Percentiles rank a stretch among this genome's conserved stretches.
Conservation (phyloP, 257 asterid species). For the Catharanthus roseus region DNA sequence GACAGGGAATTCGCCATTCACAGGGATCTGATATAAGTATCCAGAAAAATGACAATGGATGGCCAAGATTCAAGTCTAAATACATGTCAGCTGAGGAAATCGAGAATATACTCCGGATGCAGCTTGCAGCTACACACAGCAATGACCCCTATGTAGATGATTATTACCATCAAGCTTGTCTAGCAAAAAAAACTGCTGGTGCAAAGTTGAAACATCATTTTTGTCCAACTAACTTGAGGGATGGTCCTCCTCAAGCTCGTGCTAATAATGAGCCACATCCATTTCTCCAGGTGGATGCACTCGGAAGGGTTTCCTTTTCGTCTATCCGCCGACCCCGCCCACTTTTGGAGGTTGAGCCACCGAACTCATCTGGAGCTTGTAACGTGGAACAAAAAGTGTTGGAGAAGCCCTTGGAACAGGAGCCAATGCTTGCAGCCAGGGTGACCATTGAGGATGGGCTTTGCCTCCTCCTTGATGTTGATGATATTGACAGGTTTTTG, state of each 20-base stretch:
- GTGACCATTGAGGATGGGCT: conserved; percentile 86
- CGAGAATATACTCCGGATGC: conserved; percentile 76
- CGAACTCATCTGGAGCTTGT: conserved; percentile 43
- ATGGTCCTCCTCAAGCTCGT: conserved; percentile 55
- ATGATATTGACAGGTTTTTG: conserved; percentile 80
- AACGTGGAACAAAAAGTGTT: conserved; percentile 41
- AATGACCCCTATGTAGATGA: conserved; percentile 89
- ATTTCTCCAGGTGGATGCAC: conserved; percentile 93
- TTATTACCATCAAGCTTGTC: conserved; percentile 90
- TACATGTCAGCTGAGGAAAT: conserved; percentile 81
- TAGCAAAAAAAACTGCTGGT: conserved; percentile 63
- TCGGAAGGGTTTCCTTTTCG: conserved; percentile 80
- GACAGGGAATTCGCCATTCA: conserved; percentile 52
- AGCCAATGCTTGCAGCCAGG: conserved; percentile 98
- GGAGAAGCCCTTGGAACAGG: conserved; percentile 92
- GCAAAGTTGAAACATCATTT: conserved; percentile 78
- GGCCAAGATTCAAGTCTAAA: conserved; percentile 76
- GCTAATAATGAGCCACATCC: conserved; percentile 73
- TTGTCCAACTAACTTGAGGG: conserved; percentile 68
- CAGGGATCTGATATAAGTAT: conserved; percentile 43
- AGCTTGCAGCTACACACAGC: conserved; percentile 88
- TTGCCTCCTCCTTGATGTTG: conserved; percentile 77
- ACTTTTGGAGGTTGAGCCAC: conserved; percentile 80
- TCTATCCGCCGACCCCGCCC: conserved; percentile 95
- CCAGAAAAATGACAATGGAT: conserved; percentile 45